phyloP scores from a whole-genome alignment of 2,329 filamentous ascomycete genomes.

The Blastomyces percursus region DNA sequence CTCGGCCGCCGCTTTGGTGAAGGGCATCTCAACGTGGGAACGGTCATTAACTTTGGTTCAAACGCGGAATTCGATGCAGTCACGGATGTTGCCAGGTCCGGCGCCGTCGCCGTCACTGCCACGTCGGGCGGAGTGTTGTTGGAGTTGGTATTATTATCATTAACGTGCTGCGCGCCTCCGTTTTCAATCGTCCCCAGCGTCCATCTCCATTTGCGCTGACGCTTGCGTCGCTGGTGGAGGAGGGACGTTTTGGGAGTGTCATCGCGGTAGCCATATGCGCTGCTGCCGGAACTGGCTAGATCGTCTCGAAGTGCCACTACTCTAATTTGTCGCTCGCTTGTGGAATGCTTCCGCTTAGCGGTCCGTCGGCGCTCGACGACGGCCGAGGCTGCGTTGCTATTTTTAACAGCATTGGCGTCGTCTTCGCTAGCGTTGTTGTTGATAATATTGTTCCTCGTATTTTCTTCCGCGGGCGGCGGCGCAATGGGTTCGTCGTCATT shows the following conservation, averaged over 20 bases:
- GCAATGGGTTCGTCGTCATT: conserved; percentile 22
- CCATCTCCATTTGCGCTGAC: conserved; percentile 47
- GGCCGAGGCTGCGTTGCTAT: not conserved
- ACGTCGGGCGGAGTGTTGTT: not conserved
- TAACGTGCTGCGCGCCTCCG: conserved; percentile 9
- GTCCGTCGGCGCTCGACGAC: conserved; percentile 7
- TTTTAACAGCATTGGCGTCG: not conserved
- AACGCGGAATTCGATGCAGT: not conserved
- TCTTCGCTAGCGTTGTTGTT: not conserved
- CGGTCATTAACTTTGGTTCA: too few relatives aligned
- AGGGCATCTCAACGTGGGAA: not conserved
- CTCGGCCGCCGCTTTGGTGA: not conserved
- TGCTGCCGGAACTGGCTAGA: conserved; percentile 24
- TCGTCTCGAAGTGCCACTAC: conserved; percentile 31
- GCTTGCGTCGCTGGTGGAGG: conserved; percentile 43
- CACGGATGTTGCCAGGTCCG: not conserved
- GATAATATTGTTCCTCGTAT: not conserved
- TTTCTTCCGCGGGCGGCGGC: conserved; percentile 2
- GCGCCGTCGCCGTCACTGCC: not conserved
- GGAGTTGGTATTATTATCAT: not conserved
- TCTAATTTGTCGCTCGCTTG: conserved; percentile 25
- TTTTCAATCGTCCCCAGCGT: conserved; percentile 40
- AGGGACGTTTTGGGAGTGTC: conserved; percentile 43
- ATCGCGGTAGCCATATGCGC: conserved; percentile 25
- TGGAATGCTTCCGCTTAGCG: conserved; percentile 8